Base-by-base conservation (phyloP, 306 rosid species). In the Begonia loranthoides region DNA sequence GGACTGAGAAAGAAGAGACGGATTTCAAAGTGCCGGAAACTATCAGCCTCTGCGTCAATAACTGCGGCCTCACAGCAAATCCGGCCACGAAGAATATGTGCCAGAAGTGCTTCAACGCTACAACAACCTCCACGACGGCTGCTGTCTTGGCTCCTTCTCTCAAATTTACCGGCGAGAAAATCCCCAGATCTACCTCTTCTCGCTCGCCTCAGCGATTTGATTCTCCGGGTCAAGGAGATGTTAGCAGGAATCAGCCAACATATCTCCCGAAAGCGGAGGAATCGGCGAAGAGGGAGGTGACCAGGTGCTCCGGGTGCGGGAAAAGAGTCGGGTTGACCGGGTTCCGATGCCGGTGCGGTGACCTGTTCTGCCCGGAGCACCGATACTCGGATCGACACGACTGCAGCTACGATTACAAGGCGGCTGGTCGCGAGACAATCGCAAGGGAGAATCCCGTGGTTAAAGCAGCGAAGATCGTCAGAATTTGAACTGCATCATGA, bases 301-400 rank as follows among this genome's bases (percentile, higher is more conserved):
- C 66, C 55, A 78, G 96, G 6, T 92, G 99, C 69, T 80, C 93
- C 13, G 94, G 99, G 0, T 92, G 99, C 24, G 71, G 80, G 28
- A 59, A 78, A 52, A 75, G 85, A 61, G 96, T 92, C 10, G 99
- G 99, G 0, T 71, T 92, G 45, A 86, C 96, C 44, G 95, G 99
- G 9, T 83, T 92, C 68, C 67, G 94, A 3, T 92, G 99, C 67
- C 88, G 99, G 9, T 92, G 99, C 50, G 99, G 99, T 0, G 99
- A 92, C 10, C 77, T 92, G 0, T 92, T 83, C 69, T 92, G 99
- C 55, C 10, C 84, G 1, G 87, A 80, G 38, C 99, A 92, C 13
- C 83, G 99, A 43, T 92, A 92, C 61, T 74, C 99, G 50, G 99
- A 92, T 63, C 92, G 99, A 10, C 99, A 92, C 49, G 84, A 73